Percentiles rank a stretch among this genome's conserved stretches.
phyloP scores from a whole-genome alignment of 2,329 filamentous ascomycete genomes.

The Epichloe gansuensis region DNA sequence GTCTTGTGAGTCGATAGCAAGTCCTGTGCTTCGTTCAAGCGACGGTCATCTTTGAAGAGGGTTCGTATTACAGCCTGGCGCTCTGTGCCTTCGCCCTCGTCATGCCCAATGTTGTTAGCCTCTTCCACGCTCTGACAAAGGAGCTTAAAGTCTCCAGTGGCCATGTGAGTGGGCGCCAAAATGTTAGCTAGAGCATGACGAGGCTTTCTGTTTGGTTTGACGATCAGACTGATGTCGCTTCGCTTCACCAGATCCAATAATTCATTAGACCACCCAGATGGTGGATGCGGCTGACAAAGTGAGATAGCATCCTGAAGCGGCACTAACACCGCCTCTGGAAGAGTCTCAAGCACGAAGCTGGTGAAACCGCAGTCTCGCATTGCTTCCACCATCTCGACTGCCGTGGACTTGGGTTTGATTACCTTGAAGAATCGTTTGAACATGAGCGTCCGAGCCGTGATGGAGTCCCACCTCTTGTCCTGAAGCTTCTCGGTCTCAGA shows the following conservation, averaged over 20 bases:
- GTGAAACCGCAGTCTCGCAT: conserved; percentile 61
- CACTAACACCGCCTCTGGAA: conserved; percentile 73
- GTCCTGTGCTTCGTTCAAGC: conserved; percentile 72
- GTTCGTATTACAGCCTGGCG: conserved; percentile 70
- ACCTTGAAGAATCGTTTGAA: conserved; percentile 55
- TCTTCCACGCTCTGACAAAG: conserved; percentile 58
- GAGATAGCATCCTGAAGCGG: conserved; percentile 74
- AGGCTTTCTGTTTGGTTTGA: conserved; percentile 29
- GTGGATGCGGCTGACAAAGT: conserved; percentile 72
- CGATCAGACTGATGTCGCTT: conserved; percentile 62
- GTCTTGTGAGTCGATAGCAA: conserved; percentile 77
- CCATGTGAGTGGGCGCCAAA: conserved; percentile 47
- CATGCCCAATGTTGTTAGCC: conserved; percentile 45
- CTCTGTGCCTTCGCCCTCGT: conserved; percentile 73
- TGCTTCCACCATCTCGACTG: conserved; percentile 56
- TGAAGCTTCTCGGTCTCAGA: conserved; percentile 22
- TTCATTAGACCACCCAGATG: conserved; percentile 58
- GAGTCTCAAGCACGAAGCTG: conserved; percentile 56
- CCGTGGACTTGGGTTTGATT: conserved; percentile 36
- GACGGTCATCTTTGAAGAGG: conserved; percentile 83
- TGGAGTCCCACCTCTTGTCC: conserved; percentile 29
- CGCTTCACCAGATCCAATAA: conserved; percentile 67
- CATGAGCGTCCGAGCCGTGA: conserved; percentile 56
- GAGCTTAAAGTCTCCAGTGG: conserved; percentile 62
- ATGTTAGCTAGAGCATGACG: conserved; percentile 24